A percentile compares a stretch with the other conserved stretches of the same genome.
phyloP scores from a whole-genome alignment of 139 green algal genomes.

The Tetraselmis chui region DNA sequence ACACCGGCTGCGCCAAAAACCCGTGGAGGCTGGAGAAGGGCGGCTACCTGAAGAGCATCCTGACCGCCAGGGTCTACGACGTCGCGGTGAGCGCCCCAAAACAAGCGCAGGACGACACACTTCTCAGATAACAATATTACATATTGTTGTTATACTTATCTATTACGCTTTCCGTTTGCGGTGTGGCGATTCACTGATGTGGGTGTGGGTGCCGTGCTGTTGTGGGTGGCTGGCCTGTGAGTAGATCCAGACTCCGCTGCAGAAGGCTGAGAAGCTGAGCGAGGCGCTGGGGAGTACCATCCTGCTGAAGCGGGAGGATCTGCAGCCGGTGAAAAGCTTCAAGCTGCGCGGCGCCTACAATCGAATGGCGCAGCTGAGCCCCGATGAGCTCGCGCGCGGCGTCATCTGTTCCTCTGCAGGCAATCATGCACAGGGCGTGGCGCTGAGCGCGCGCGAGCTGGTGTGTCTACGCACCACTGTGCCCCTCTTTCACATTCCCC shows the following conservation, averaged over 20 bases:
- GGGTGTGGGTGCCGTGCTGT: background rate
- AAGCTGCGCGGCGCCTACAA: conserved; percentile 91
- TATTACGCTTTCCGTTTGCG: too few relatives aligned
- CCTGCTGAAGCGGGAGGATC: conserved; percentile 92
- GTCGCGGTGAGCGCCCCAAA: conserved; percentile 69
- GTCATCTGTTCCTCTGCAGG: conserved; percentile 90
- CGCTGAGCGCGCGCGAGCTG: conserved; percentile 38
- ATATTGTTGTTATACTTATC: too few relatives aligned
- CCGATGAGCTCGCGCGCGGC: conserved; percentile 59
- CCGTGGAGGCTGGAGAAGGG: conserved; percentile 52
- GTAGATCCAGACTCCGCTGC: conserved; percentile 74
- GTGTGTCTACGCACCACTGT: conserved; percentile 20
- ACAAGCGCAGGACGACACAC: too few relatives aligned
- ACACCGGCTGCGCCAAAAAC: conserved; percentile 47
- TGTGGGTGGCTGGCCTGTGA: background rate
- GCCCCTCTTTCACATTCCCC: background rate
- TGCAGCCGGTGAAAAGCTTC: conserved; percentile 81
- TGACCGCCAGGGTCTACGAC: conserved; percentile 93
- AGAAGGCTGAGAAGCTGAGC: conserved; percentile 70
- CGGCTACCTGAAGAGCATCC: conserved; percentile 84
- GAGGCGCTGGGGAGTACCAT: conserved; percentile 57
- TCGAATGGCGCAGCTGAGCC: conserved; percentile 78
- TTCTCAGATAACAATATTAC: too few relatives aligned
- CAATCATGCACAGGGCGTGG: conserved; percentile 96
- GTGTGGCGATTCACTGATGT: too few relatives aligned